Base-by-base conservation (phyloP, 2,329 filamentous ascomycete species). In the Aspergillus sp. region DNA sequence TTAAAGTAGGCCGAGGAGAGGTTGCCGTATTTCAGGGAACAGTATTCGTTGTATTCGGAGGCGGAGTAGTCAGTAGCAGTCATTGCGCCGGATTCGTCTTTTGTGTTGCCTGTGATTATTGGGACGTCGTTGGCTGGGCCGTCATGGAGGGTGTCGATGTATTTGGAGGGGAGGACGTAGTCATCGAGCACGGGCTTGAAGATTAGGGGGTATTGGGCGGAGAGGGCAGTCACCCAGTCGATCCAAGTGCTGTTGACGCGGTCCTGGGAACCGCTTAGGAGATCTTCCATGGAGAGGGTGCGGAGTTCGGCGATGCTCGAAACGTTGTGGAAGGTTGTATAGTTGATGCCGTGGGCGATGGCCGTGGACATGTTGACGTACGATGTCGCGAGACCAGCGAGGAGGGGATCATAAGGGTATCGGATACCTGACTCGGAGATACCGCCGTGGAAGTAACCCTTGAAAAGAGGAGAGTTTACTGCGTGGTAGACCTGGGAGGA, bases 81-180 rank as follows among this genome's bases (percentile, higher is more conserved):
- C 3, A 51, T 48, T 4, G 65, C 61, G 10, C 64, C 64, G 7
- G 55, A 59, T 32, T 67, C 63, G 19, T 67, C 65, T 13, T 62
- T 62, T 23, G 60, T 65, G 49, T 67, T 67, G n/a, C 65, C 65
- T 1, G 64, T 67, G 17, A 68, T 59, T 10, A 68, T 51, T 2
- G 67, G 66, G 5, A 68, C 64, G 17, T 67, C 64, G 49, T 64
- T 66, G 39, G 60, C 63, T 0, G 60, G 56, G 0, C 61, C 64
- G 2, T 57, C 52, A 9, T 49, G 38, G 22, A 67, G 49, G 1
- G 51, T 53, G 22, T 62, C 53, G 7, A 60, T 49, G 48, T 64
- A 64, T 20, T 52, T 62, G 15, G 53, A 51, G 3, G 60, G 59
- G 0, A 64, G 49, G 7, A 60, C 57, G 30, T 60, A 62, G 20